Evolutionary conservation across 805 yeast genomes (phyloP), one percentile per base, ranked within the genome.

Genomic region (Myxozyma melibiosi): DNA sequence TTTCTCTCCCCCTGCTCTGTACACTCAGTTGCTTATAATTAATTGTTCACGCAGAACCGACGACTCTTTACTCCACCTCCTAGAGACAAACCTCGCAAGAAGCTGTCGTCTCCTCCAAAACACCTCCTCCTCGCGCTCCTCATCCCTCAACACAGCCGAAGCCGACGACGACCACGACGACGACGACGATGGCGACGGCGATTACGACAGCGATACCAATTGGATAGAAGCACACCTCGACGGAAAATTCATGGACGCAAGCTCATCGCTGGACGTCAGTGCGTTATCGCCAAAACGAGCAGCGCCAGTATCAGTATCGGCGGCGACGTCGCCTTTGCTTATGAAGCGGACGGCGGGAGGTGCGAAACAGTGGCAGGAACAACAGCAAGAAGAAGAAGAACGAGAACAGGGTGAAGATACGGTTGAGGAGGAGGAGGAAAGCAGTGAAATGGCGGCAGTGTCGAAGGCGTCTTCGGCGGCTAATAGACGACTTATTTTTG

Each of bases 81-180:
- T 45, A 16, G 40, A 45, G 34, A 45, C 49, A 13, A 45, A 45
- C 24, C 37, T 45, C 7, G 49, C 49, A 5, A 45, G 34, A 45
- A 45, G 49, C 20, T 45, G 49, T 13, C 39, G 39, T 4, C 20
- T 45, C 3, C 24, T 45, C 2, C 39, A 22, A 45, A 16, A 30
- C 20, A 18, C 49, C n/a, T 45, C 40, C n/a, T 30, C 34, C 20
- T 8, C 30, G 25, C 35, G 31, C 2, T 4, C 2, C 4, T 18
- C 25, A n/a, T n/a, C n/a, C n/a, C n/a, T n/a, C n/a, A n/a, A n/a
- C n/a, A n/a, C n/a, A n/a, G n/a, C n/a, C n/a, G n/a, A n/a, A n/a
- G n/a, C n/a, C n/a, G n/a, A n/a, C n/a, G n/a, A n/a, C n/a, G n/a
- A n/a, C n/a, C n/a, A n/a, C n/a, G n/a, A n/a, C n/a, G n/a, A n/a